Base-by-base conservation (phyloP, 208 protist species). In the Herpetomonas tarakana region DNA sequence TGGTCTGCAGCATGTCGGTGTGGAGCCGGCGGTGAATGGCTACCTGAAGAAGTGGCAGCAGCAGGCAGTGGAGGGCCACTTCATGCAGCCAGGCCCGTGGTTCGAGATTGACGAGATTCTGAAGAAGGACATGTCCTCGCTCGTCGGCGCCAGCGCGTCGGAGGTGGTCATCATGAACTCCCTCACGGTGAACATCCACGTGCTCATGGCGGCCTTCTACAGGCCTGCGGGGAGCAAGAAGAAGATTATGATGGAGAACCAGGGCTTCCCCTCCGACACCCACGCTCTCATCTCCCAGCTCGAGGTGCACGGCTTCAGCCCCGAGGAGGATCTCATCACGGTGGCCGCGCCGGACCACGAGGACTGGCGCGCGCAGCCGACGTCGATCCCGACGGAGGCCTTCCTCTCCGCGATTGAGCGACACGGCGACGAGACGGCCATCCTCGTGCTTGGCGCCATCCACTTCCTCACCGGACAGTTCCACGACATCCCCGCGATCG, bases 391-490 rank as follows among this genome's bases (percentile, higher is more conserved):
- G 25, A 93, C 67, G 9, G 85, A 97, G 46, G 75, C 91, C 45
- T 94, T 98, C 54, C 50, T 97, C 2, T 64, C 69, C 7, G 61
- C 64, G 3, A 90, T 98, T 53, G 80, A 89, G 18, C 74, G 91
- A 62, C 52, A 86, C 52, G 91, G 87, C 29, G 88, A 97, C 30
- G 66, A 83, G n/a, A 83, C 97, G 44, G 86, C 93, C 6, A 27
- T 98, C 0, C 61, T 98, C 7, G 24, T 98, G 14, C 25, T 98
- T 9, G 46, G 76, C 18, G 97, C 79, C 6, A 78, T 98, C n/a
- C 97, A 98, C 52, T 97, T 92, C 80, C 74, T 97, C 52, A 98
- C 93, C 14, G 97, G 97, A 12, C 90, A 98, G 71, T 71, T 92
- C 27, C 86, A 97, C 58, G 93, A 98, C 68, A 91, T 98, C 21